Evolutionary conservation across 306 rosid genomes (phyloP).

Genomic region (Dalbergia oliveri): DNA sequence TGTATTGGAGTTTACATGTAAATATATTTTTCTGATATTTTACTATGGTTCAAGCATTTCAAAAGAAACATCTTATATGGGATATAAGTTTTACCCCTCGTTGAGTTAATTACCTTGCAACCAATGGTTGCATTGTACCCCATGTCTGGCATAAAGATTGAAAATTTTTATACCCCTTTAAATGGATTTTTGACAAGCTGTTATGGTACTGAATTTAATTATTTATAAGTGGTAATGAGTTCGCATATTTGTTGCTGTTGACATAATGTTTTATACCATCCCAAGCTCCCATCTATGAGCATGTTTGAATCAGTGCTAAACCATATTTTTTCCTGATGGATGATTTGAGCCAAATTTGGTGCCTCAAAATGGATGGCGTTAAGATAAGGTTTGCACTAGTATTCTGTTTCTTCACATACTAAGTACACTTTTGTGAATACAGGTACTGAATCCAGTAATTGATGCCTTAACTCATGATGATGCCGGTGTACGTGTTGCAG

Average conservation of each 20-base stretch:
- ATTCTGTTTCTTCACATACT: conserved; percentile 11
- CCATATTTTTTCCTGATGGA: conserved; percentile 16
- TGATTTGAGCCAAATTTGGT: background rate
- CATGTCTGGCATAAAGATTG: conserved; percentile 26
- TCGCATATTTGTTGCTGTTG: background rate
- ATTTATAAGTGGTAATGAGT: conserved; percentile 25
- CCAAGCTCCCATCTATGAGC: conserved; percentile 9
- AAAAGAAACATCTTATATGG: conserved; percentile 28
- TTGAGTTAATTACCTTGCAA: conserved; percentile 5
- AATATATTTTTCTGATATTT: conserved; percentile 20
- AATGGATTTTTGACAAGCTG: conserved; percentile 21
- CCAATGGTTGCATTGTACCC: conserved; percentile 11
- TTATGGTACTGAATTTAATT: conserved; percentile 14
- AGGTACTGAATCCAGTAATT: conserved; percentile 70
- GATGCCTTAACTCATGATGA: conserved; percentile 77
- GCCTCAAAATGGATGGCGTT: conserved; percentile 25
- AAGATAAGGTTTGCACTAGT: conserved; percentile 34
- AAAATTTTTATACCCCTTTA: conserved; percentile 8
- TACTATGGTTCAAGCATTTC: conserved; percentile 2
- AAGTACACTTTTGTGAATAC: conserved; percentile 31
- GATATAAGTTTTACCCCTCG: conserved; percentile 22
- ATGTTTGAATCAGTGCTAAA: background rate
- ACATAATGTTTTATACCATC: background rate
- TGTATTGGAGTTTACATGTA: conserved; percentile 5
- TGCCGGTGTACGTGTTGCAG: conserved; percentile 74